These are phyloP conservation scores for Talaromyces borbonicus DNA, from an alignment of 495 filamentous ascomycete genomes.

Conservation along the genomic window DNA sequence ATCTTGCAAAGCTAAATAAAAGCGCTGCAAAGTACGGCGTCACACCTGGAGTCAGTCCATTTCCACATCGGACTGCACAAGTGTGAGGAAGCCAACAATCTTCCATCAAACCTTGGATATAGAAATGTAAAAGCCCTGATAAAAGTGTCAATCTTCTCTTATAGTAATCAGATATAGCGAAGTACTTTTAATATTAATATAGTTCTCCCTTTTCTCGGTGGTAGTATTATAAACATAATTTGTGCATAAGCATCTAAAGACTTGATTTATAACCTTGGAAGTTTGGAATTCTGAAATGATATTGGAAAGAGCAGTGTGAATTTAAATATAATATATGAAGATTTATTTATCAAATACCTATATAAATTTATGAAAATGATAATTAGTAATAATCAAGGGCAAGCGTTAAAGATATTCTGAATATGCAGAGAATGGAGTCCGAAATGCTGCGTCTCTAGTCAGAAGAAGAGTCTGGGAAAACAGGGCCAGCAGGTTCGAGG, in stretches of 20 bases:
- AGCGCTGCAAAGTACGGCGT: slow-evolving; percentile 31
- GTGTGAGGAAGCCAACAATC: slow-evolving; percentile 64
- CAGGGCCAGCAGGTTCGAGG: no score
- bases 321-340: slow-evolving; percentile 71
- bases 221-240: slow-evolving; percentile 57
- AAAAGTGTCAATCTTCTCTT: slow-evolving; percentile 58
- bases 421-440: slow-evolving; percentile 56
- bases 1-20: neutral
- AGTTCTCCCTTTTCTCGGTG: slow-evolving; percentile 70
- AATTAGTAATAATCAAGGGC: slow-evolving; percentile 58
- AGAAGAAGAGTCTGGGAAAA: no score
- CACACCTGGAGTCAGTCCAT: slow-evolving; percentile 47
- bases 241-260: slow-evolving; percentile 61
- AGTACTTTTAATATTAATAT: slow-evolving; percentile 80
- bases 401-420: slow-evolving; percentile 72
- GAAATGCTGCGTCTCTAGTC: slow-evolving; percentile 21
- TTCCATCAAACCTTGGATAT: slow-evolving; percentile 59
- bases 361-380: slow-evolving; percentile 62
- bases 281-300: slow-evolving; percentile 43
- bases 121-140: slow-evolving; percentile 55
- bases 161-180: slow-evolving; percentile 84
- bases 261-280: slow-evolving; percentile 60
- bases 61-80: slow-evolving; percentile 60
- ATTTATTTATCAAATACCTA: slow-evolving; percentile 51
- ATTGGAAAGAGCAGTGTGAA: slow-evolving; percentile 70